phyloP scores from a whole-genome alignment of 352 stramenopile genomes.

The Phytophthora foliorum region DNA sequence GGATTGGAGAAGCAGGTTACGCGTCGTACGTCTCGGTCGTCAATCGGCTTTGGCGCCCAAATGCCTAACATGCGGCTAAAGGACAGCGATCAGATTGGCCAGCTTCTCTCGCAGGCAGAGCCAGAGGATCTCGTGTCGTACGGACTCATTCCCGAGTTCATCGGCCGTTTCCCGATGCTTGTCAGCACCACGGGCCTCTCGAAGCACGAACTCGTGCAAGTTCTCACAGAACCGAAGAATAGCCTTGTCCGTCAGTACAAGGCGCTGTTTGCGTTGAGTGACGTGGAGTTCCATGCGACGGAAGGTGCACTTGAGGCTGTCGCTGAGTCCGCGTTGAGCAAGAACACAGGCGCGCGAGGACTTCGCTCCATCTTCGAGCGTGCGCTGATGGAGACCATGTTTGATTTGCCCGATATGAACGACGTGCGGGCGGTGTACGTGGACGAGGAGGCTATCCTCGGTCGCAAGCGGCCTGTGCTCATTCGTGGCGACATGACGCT shows the following conservation, averaged over 20 bases:
- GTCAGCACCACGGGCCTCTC: slow-evolving; percentile 95
- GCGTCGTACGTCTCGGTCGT: slow-evolving; percentile 92
- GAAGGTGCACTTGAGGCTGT: slow-evolving; percentile 96
- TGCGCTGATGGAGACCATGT: slow-evolving; percentile 97
- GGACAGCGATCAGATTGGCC: slow-evolving; percentile 88
- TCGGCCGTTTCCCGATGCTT: slow-evolving; percentile 98
- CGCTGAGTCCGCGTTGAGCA: slow-evolving; percentile 92
- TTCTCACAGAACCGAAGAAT: slow-evolving; percentile 98
- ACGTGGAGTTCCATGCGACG: slow-evolving; percentile 97
- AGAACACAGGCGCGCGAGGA: slow-evolving; percentile 97
- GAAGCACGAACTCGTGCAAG: slow-evolving; percentile 94
- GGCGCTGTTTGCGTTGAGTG: slow-evolving; percentile 96
- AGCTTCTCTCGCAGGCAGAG: slow-evolving; percentile 94
- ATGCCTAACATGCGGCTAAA: slow-evolving; percentile 87
- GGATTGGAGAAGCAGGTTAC: slow-evolving; percentile 97
- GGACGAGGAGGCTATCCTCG: slow-evolving; percentile 93
- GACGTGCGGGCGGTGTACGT: slow-evolving; percentile 95
- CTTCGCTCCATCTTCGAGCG: slow-evolving; percentile 96
- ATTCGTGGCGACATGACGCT: slow-evolving; percentile 78
- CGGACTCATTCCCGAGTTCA: slow-evolving; percentile 99
- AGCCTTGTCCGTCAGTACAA: slow-evolving; percentile 98
- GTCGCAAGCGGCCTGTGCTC: slow-evolving; percentile 92
- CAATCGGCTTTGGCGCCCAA: slow-evolving; percentile 98
- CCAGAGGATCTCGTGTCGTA: slow-evolving; percentile 97
- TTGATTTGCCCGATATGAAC: slow-evolving; percentile 93